phyloP scores from a whole-genome alignment of 331 rosid genomes.

The Malus hybrid region DNA sequence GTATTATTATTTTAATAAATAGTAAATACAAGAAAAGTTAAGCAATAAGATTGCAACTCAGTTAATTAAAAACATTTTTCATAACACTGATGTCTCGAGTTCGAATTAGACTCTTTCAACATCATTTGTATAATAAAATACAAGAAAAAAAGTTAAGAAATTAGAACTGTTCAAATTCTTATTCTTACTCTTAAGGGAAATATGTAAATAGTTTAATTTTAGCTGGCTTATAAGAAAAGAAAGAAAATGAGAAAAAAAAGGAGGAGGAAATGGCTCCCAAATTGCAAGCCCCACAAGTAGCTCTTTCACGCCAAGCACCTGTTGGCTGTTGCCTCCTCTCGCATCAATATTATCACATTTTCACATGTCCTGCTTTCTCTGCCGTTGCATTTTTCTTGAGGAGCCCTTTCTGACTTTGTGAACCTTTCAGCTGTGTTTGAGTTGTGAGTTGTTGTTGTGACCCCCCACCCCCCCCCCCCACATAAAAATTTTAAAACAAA shows the following conservation, averaged over 20 bases:
- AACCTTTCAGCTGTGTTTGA: constrained; percentile 8
- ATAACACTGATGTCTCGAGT: too few relatives aligned
- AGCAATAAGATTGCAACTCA: fast-evolving
- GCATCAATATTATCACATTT: constrained; percentile 14
- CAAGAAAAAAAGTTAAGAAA: neutral
- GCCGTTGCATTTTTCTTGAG: neutral
- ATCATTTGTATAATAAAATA: neutral
- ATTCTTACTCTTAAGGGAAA: neutral
- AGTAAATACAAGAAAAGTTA: neutral
- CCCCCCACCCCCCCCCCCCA: neutral
- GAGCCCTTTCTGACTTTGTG: constrained; percentile 17
- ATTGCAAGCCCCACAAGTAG: constrained; percentile 14
- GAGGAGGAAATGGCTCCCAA: constrained; percentile 18
- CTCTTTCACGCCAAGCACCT: constrained; percentile 51
- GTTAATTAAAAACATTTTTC: too few relatives aligned
- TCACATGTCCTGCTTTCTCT: constrained; percentile 12
- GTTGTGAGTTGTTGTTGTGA: neutral
- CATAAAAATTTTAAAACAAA: too few relatives aligned
- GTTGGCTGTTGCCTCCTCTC: neutral
- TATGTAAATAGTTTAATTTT: neutral
- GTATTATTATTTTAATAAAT: too few relatives aligned
- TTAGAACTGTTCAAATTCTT: neutral
- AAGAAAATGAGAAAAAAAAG: neutral
- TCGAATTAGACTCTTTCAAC: too few relatives aligned
- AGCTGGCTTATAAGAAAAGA: neutral